Evolutionary conservation across 164 flowering plant genomes (phyloP).

Genomic region (Nymphaea colorata): DNA sequence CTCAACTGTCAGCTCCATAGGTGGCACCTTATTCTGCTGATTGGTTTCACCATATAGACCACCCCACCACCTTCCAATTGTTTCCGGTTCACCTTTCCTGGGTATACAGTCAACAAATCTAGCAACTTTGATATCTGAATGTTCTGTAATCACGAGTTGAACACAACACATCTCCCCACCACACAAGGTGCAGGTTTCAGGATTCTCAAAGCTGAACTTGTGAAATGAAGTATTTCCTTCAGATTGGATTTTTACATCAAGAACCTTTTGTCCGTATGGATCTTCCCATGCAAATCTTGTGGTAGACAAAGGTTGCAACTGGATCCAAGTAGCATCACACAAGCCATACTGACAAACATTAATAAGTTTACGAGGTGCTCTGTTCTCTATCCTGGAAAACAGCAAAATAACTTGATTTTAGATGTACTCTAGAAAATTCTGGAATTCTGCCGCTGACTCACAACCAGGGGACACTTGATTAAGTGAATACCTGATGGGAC

Average conservation of each 20-base stretch:
- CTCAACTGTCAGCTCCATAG: conserved; percentile 69
- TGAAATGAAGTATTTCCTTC: conserved; percentile 16
- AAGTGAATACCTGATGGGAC: conserved; percentile 63
- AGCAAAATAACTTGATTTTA: background rate
- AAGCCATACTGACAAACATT: conserved; percentile 77
- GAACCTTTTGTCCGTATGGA: conserved; percentile 68
- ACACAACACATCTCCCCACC: conserved; percentile 24
- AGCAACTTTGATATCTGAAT: conserved; percentile 45
- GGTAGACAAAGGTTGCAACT: conserved; percentile 57
- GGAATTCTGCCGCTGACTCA: background rate
- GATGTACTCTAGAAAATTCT: background rate
- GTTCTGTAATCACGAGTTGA: conserved; percentile 47
- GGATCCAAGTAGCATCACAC: conserved; percentile 63
- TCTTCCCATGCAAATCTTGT: conserved; percentile 82
- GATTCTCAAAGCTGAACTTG: conserved; percentile 41
- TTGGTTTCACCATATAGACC: conserved; percentile 19
- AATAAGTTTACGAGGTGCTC: conserved; percentile 43
- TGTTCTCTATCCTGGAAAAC: conserved; percentile 70
- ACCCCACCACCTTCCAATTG: conserved; percentile 30
- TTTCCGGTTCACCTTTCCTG: conserved; percentile 14
- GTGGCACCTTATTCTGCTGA: conserved; percentile 28
- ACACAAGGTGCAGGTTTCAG: conserved; percentile 17
- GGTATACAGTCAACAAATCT: conserved; percentile 40
- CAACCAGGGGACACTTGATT: background rate
- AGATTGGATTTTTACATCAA: conserved; percentile 43